Conservation (phyloP, 148 eudicot species). For the Polygonum aviculare region DNA sequence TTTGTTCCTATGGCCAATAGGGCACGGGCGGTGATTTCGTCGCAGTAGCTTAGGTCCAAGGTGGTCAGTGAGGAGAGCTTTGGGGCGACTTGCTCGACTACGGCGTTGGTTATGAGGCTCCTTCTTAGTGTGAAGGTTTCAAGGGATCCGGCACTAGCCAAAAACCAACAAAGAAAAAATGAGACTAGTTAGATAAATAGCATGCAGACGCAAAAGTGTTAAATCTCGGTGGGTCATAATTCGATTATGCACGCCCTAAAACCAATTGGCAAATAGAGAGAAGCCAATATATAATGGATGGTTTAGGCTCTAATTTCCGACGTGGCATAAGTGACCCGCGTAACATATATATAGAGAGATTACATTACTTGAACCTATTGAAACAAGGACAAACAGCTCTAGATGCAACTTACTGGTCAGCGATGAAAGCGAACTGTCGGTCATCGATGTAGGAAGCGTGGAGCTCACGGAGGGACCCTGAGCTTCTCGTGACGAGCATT, state of each 20-base stretch:
- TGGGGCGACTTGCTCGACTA: conserved; percentile 46
- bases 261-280: too few species aligned
- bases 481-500: conserved; percentile 41
- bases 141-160: conserved; percentile 44
- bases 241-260: too few species aligned
- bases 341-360: too few species aligned
- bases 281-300: too few species aligned
- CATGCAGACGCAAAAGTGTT: not conserved
- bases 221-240: too few species aligned
- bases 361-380: not conserved
- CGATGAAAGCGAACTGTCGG: conserved; percentile 48
- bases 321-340: too few species aligned
- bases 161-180: conserved; percentile 16
- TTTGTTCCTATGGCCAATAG: conserved; percentile 52
- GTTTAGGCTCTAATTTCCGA: too few species aligned
- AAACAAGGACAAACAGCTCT: not conserved
- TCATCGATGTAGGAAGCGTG: conserved; percentile 36
- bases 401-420: conserved; percentile 38
- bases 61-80: conserved; percentile 33
- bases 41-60: conserved; percentile 54
- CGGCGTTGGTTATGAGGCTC: conserved; percentile 39
- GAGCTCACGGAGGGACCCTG: conserved; percentile 43
- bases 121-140: conserved; percentile 38
- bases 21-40: conserved; percentile 32
- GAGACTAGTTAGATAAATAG: not conserved